These are phyloP conservation scores for Venturia pyrina DNA, from an alignment of 2,329 filamentous ascomycete species.

Conservation along the genomic window DNA sequence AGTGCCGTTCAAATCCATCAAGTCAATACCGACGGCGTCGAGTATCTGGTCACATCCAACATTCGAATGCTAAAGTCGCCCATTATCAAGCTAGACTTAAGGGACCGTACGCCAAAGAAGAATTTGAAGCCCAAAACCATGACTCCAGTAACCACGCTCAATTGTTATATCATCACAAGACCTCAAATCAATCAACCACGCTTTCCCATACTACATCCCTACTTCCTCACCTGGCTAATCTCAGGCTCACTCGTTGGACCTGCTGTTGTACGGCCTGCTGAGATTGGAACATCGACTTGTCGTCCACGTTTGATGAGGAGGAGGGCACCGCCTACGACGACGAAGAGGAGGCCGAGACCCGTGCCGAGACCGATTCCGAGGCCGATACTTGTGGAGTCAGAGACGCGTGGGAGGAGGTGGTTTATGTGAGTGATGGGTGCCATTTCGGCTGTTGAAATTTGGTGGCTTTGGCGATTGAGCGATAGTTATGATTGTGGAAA, in stretches of 20 bases:
- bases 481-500: not conserved
- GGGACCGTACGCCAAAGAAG: no score
- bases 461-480: no score
- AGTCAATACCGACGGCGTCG: no score
- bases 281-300: not conserved
- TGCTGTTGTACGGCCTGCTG: not conserved
- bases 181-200: no score
- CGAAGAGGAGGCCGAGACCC: not conserved
- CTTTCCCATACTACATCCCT: conserved; percentile 12
- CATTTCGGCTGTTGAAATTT: not conserved
- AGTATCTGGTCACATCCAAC: no score
- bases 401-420: not conserved
- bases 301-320: not conserved
- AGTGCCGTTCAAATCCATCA: no score
- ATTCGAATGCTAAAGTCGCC: no score
- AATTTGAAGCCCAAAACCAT: no score
- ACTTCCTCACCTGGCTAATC: conserved; percentile 16
- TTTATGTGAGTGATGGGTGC: not conserved
- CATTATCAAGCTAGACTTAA: no score
- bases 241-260: not conserved
- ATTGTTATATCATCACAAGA: no score
- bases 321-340: not conserved
- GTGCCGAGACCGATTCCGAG: not conserved
- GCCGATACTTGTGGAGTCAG: not conserved
- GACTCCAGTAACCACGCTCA: no score